Evolutionary conservation across 352 stramenopile species (phyloP), one percentile per base, ranked within the genome.

Genomic region (Halophytophthora batemanensis): DNA sequence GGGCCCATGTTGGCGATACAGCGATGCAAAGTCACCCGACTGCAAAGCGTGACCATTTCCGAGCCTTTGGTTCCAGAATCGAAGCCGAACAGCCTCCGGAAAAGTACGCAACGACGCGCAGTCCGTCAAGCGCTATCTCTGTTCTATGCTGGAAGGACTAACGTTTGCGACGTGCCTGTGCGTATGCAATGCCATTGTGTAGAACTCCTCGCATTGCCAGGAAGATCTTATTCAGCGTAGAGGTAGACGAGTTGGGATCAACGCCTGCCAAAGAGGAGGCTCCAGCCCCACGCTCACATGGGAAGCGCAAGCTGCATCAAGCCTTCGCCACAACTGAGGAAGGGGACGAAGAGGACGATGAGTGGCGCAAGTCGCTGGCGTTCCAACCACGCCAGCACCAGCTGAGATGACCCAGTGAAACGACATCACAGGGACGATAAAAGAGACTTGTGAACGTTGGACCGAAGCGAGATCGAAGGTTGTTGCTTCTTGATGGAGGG

Each of bases 201-300:
- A 74, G 65, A 42, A 71, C 65, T 39, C 65, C 65, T 35, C 53
- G 45, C 8, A 71, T 74, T 51, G 42, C 54, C 21, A 59, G 65
- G 18, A 56, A 52, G 36, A 74, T 74, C 21, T 67, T 57, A 23
- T 74, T 74, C 25, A 46, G 36, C 22, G 57, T 69, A 17, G 61
- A 74, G 21, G 46, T 65, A 14, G 46, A 63, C 2, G 40, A 40
- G 31, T 22, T 68, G 13, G 18, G 33, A 17, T 39, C 43, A 37
- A 42, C 61, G 53, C 28, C 60, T 18, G 28, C 33, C 15, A 61
- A 59, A 14, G 43, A 63, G 40, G 10, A 63, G 40, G 13, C 38
- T 19, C 2, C 17, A 11, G 19, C 10, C 18, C 36, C 44, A 13
- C 37, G 45, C 19, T 68, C 52, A 35, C 59, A 43, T 22, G 42